Evolutionary conservation across 2,329 filamentous ascomycete genomes (phyloP), one percentile per base, ranked within the genome.

Genomic region (Sodiomyces alkalinus): DNA sequence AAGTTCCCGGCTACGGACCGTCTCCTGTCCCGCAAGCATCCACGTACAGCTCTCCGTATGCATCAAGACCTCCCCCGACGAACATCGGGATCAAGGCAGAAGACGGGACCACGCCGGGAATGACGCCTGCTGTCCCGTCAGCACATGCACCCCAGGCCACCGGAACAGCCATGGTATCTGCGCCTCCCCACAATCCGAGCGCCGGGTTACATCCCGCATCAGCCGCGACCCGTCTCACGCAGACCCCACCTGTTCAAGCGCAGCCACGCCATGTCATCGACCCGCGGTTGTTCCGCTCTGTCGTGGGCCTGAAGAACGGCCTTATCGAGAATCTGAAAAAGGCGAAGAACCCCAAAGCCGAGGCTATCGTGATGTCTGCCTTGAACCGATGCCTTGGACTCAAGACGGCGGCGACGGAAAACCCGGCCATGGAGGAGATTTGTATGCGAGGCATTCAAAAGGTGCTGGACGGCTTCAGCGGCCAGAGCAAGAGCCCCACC

Each of bases 341-440:
- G 35, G 53, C 55, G 2, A 49, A 52, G 10, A 50, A 51, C 9
- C 52, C 55, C 16, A 51, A 55, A 31, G 50, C 59, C 11, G 55
- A 64, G 32, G 57, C 54, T 15, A 56, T 65, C 15, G 58, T 64
- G 33, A 62, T 65, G 53, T 64, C 61, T 6, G 63, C 63, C 9
- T 48, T 68, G 35, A 66, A 65, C 35, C 60, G 62, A 16, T 60
- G 56, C 24, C 45, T 67, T 7, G 61, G 61, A 0, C 51, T 68
- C 26, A 56, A 63, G 34, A 51, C 51, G 15, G 49, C 52, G 22
- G 51, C 53, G 6, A 57, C 56, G 1, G 57, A 56, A 22, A 55
- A 58, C 29, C 55, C 61, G 20, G 51, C 52, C 33, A 53, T 65
- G 42, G 63, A 66, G 35, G 44, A 48, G 17, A 59, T 64, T 20